Conservation (phyloP, 1,139 yeast species). For the Debaryomycetaceae sp. region DNA sequence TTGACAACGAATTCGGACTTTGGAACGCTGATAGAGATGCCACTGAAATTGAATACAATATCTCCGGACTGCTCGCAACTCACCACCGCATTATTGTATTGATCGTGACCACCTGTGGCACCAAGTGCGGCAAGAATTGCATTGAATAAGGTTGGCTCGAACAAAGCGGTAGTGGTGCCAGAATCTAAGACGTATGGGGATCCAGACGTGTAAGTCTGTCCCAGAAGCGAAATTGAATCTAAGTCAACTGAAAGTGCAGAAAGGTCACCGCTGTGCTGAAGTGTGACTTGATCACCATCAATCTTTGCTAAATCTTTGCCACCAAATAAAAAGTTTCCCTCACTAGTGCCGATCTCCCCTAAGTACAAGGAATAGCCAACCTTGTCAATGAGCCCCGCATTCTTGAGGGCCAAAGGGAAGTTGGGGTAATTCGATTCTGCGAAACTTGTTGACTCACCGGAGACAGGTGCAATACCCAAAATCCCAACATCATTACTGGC, state of each 20-base stretch:
- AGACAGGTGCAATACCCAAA: slow-evolving; percentile 37
- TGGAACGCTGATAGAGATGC: slow-evolving; percentile 15
- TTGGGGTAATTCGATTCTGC: slow-evolving; percentile 23
- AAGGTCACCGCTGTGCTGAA: slow-evolving; percentile 16
- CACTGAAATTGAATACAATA: slow-evolving; percentile 14
- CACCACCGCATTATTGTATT: not conserved
- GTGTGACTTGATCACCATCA: slow-evolving; percentile 10
- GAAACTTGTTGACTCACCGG: too few species aligned
- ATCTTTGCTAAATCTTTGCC: slow-evolving; percentile 18
- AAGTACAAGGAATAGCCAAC: slow-evolving; percentile 34
- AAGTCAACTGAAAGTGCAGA: slow-evolving; percentile 6
- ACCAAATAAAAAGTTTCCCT: slow-evolving; percentile 18
- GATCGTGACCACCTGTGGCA: slow-evolving; percentile 1
- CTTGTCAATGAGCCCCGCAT: slow-evolving; percentile 22
- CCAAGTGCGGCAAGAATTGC: slow-evolving; percentile 14
- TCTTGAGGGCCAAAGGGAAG: slow-evolving; percentile 23
- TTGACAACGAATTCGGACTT: slow-evolving; percentile 14
- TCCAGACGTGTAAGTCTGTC: not conserved
- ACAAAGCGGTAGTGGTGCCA: slow-evolving; percentile 26
- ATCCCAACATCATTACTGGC: slow-evolving; percentile 12
- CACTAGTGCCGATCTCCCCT: slow-evolving; percentile 15
- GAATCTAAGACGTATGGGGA: slow-evolving; percentile 14
- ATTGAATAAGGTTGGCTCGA: slow-evolving; percentile 16
- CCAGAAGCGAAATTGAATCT: slow-evolving; percentile 1
- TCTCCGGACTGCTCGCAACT: slow-evolving; percentile 1